Percentiles rank a stretch among this genome's conserved stretches.
Evolutionary conservation across 371 early-diverging fungal species (phyloP).

Genomic region (Mortierella sp.): DNA sequence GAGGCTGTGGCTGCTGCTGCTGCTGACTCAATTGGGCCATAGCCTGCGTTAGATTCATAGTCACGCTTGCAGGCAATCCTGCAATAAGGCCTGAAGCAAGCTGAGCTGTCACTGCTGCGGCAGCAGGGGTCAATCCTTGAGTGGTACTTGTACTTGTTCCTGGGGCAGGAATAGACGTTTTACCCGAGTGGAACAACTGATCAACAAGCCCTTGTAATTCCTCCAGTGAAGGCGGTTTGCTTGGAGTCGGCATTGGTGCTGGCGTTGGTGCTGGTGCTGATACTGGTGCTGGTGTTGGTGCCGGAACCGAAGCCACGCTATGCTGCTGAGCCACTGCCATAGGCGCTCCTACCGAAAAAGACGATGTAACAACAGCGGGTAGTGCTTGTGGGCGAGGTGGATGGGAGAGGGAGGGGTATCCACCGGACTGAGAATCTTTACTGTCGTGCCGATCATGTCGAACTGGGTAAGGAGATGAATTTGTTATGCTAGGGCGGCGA

Average conservation of each 20-base stretch:
- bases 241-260: conserved; percentile 4
- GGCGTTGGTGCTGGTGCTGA: neutral
- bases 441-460: conserved; percentile 20
- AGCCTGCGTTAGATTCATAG: conserved; percentile 39
- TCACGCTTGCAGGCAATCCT: conserved; percentile 29
- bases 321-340: neutral
- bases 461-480: conserved; percentile 28
- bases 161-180: neutral
- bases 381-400: conserved; percentile 6
- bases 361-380: neutral
- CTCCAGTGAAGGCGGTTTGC: conserved; percentile 34
- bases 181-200: conserved; percentile 42
- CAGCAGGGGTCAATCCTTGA: conserved; percentile 40
- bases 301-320: neutral
- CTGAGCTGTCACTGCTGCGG: conserved; percentile 46
- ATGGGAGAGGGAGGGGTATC: conserved; percentile 7
- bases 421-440: neutral
- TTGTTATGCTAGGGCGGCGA: conserved; percentile 9
- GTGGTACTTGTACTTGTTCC: neutral
- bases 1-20: conserved; percentile 14
- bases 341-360: conserved; percentile 4
- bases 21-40: conserved; percentile 30
- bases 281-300: conserved; percentile 1
- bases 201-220: conserved; percentile 51
- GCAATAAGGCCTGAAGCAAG: conserved; percentile 37